Evolutionary conservation across 371 early-diverging fungal genomes (phyloP), one percentile per base, ranked within the genome.

Genomic region (Enterocytospora artemiae): DNA sequence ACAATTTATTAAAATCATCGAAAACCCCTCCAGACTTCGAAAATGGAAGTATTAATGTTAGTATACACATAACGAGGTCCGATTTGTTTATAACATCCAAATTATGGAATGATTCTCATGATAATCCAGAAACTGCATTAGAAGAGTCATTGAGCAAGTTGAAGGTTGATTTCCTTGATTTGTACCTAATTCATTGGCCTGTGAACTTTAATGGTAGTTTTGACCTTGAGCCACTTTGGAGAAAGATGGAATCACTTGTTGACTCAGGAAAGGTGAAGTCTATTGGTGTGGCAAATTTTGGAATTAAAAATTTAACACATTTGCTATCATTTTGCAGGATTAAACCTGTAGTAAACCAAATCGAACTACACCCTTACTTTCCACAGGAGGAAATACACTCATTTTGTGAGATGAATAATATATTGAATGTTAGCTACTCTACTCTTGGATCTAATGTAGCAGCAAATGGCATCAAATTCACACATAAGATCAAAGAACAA

Each of bases 351-450:
- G 85, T 86, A 2, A 85, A 86, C 64, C 90, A 92, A 76, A 75
- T 85, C 57, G 91, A 92, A 78, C 67, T 90, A 12, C 89, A 91
- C 69, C 91, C 91, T 43, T 88, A 87, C 79, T 78, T 87, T 49
- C 85, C 84, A 2, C 87, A 87, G 69, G 67, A 59, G 28, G 64
- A 69, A 33, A 84, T 86, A 27, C 63, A 87, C 32, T 81, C 83
- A 9, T 89, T 79, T 71, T 85, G 85, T 67, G 76, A 84, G 61
- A 54, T 76, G 39, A 81, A 87, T 51, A 77, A 77, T 22, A 87
- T 91, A 49, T 77, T 76, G 12, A 67, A 89, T 18, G 84, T 87
- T 32, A 89, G 87, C 1, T 91, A 88, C 79, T 85, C 85, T 25
- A 89, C 93, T 27, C 81, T 91, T 16, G 95, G 93, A 0, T 88